Percentiles rank a stretch among this genome's conserved stretches.
These are phyloP conservation scores for Serendipita sp. DNA, from an alignment of 768 basidiomycete species.

Conservation along the genomic window DNA sequence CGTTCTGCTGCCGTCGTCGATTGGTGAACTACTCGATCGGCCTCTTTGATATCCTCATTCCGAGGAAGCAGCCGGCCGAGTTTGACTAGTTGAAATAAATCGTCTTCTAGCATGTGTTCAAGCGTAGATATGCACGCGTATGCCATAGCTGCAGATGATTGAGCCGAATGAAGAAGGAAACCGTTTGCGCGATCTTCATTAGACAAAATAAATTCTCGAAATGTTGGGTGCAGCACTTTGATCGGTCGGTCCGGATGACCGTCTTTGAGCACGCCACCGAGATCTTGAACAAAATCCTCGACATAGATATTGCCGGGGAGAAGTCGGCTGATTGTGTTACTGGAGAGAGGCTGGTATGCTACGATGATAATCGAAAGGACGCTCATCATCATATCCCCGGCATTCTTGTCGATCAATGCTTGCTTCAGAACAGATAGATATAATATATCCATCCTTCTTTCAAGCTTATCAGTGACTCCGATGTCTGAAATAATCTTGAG, in stretches of 20 bases:
- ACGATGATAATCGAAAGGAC: background rate
- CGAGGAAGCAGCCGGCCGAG: background rate
- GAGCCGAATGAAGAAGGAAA: background rate
- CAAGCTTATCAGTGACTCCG: background rate
- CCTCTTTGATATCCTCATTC: background rate
- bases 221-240: background rate
- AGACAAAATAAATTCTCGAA: background rate
- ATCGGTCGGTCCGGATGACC: slow-evolving; percentile 3
- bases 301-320: background rate
- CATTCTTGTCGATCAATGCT: background rate
- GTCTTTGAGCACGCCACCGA: background rate
- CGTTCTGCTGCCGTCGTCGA: background rate
- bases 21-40: background rate
- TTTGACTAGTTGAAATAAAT: background rate
- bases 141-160: background rate
- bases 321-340: background rate
- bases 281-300: background rate
- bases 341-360: background rate
- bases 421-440: background rate
- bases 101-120: background rate
- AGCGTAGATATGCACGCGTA: background rate
- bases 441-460: background rate
- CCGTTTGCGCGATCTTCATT: slow-evolving; percentile 3
- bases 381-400: background rate
- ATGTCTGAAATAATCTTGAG: background rate